phyloP scores from a whole-genome alignment of 2,329 filamentous ascomycete genomes.

The Hypoxylon sp. region DNA sequence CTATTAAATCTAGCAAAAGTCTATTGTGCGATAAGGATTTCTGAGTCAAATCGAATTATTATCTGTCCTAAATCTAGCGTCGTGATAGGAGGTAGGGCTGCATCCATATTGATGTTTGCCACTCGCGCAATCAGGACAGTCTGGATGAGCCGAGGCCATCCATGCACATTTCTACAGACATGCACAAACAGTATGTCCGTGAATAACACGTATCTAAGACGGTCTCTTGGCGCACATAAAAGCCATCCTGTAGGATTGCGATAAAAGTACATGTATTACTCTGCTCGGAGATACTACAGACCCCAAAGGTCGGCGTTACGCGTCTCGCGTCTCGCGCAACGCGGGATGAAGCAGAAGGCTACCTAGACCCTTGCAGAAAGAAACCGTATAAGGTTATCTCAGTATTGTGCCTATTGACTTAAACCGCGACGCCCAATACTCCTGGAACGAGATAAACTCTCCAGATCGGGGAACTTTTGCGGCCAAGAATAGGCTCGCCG shows the following conservation, averaged over 20 bases:
- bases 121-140: neutral
- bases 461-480: conserved; percentile 5
- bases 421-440: neutral
- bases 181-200: neutral
- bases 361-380: neutral
- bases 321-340: conserved; percentile 7
- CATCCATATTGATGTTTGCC: conserved; percentile 5
- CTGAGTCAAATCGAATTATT: conserved; percentile 5
- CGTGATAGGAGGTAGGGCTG: neutral
- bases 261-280: conserved; percentile 27
- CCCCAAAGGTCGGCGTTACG: conserved; percentile 16
- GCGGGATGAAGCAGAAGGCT: conserved; percentile 14
- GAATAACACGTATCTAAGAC: conserved; percentile 25
- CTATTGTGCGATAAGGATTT: conserved; percentile 20
- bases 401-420: neutral
- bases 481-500: conserved; percentile 28
- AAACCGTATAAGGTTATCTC: neutral
- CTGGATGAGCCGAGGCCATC: conserved; percentile 5
- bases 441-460: neutral
- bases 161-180: neutral
- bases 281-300: conserved; percentile 32
- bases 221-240: conserved; percentile 33
- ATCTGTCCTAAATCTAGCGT: conserved; percentile 1
- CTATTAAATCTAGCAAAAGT: conserved; percentile 9
- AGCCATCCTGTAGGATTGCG: conserved; percentile 18